Evolutionary conservation across 2,329 filamentous ascomycete genomes (phyloP), one percentile per base, ranked within the genome.

Genomic region (Fusarium sp.): DNA sequence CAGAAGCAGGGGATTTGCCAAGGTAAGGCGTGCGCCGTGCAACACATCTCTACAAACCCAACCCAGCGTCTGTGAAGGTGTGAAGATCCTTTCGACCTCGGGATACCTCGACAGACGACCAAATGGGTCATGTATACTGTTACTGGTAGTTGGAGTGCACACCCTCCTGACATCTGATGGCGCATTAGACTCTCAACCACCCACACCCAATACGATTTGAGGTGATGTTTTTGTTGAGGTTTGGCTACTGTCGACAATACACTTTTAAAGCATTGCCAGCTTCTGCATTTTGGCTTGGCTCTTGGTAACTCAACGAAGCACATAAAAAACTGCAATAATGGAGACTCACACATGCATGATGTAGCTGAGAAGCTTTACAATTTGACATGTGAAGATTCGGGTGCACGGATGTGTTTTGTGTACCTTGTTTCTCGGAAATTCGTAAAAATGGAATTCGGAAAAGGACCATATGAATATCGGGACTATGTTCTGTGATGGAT

Each of bases 31-130:
- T 41, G 46, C 26, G 30, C 19, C n/a, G 35, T 41, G 46, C 26
- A 46, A n/a, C 35, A 41, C 20, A 40, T n/a, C 19, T 41, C 28
- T 26, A 41, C 20, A 55, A 66, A 66, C 66, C 62, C 28, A 69
- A 58, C 56, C 65, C 66, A 68, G 56, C 40, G 33, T 62, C 26
- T 41, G 41, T 30, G 13, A 22, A 40, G 60, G 40, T 26, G 35
- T 44, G 50, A 39, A 62, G 62, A 67, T 67, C 66, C 56, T 53
- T 70, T 70, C 39, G 56, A 32, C 66, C 66, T 69, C 66, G 65
- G 63, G 35, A 59, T 44, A 47, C n/a, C 24, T 32, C 30, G 32
- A 44, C 32, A 26, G 32, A 44, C 32, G 32, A 40, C 32, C 30
- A 39, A 47, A 50, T 33, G 52, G 62, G 35, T 45, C 28, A 43